These are phyloP conservation scores for Claviceps fusiformis DNA, from an alignment of 2,329 filamentous ascomycete genomes.

Conservation along the genomic window DNA sequence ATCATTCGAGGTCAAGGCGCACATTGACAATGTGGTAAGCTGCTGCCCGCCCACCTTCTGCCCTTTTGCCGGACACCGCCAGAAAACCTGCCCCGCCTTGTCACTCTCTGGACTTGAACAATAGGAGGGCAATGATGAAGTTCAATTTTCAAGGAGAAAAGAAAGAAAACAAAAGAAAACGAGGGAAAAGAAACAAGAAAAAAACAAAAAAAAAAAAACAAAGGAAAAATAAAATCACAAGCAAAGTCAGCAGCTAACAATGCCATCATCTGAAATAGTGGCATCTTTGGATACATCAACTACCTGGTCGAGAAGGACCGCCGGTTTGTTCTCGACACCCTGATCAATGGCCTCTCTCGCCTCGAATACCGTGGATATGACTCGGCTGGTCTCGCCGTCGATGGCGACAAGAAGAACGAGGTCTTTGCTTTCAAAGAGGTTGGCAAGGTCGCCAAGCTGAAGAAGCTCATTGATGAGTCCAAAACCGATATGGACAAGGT, in stretches of 20 bases:
- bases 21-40: conserved; percentile 13
- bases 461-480: conserved; percentile 75
- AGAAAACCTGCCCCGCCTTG: conserved; percentile 5
- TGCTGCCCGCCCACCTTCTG: background rate
- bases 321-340: conserved; percentile 87
- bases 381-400: conserved; percentile 87
- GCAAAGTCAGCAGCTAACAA: conserved; percentile 12
- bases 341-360: conserved; percentile 89
- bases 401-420: conserved; percentile 98
- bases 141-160: background rate
- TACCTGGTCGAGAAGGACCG: conserved; percentile 98
- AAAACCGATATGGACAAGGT: conserved; percentile 79
- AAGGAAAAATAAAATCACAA: background rate
- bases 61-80: conserved; percentile 7
- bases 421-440: conserved; percentile 98
- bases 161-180: background rate
- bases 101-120: background rate
- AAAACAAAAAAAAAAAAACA: background rate
- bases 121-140: conserved; percentile 2
- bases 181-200: background rate
- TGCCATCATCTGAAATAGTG: conserved; percentile 36
- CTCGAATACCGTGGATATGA: conserved; percentile 99
- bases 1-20: conserved; percentile 6
- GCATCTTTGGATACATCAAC: conserved; percentile 98
- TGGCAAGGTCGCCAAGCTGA: conserved; percentile 95